Conservation (phyloP, 1,139 yeast species). For the Geotrichum klebahnii region DNA sequence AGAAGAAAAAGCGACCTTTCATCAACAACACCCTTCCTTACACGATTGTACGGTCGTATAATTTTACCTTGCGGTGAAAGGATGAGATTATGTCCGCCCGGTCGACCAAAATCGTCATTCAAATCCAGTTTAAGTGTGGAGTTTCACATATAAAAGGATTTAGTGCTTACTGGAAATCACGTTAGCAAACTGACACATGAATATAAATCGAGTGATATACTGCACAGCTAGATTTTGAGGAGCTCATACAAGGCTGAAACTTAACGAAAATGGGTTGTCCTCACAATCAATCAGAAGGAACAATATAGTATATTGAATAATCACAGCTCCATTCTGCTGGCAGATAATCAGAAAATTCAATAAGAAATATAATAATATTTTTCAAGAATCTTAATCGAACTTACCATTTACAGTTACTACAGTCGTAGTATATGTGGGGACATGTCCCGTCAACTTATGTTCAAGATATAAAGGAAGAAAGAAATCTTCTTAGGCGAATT, state of each 20-base stretch:
- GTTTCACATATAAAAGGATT: background rate
- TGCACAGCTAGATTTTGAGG: background rate
- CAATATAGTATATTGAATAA: constrained; percentile 16
- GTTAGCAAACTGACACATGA: background rate
- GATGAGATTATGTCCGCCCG: constrained; percentile 24
- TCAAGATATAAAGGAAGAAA: background rate
- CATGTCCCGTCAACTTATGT: background rate
- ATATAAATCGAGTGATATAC: background rate
- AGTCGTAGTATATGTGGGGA: background rate
- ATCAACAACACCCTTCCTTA: constrained; percentile 19
- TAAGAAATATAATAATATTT: constrained; percentile 12
- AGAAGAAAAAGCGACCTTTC: constrained; percentile 20
- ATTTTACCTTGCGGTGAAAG: constrained; percentile 17
- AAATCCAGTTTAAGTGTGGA: constrained; percentile 5
- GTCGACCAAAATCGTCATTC: constrained; percentile 24
- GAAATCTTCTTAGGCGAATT: background rate
- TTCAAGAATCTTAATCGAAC: too few relatives aligned
- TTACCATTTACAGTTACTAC: constrained; percentile 12
- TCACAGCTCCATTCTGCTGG: constrained; percentile 10
- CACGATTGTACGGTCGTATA: constrained; percentile 19
- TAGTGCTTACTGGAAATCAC: constrained; percentile 7
- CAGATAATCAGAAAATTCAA: background rate
- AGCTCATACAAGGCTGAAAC: constrained; percentile 25
- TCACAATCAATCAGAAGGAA: constrained; percentile 22
- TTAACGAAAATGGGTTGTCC: constrained; percentile 22